Evolutionary conservation across 2,329 filamentous ascomycete species (phyloP).

Genomic region (Penicillium sp.): DNA sequence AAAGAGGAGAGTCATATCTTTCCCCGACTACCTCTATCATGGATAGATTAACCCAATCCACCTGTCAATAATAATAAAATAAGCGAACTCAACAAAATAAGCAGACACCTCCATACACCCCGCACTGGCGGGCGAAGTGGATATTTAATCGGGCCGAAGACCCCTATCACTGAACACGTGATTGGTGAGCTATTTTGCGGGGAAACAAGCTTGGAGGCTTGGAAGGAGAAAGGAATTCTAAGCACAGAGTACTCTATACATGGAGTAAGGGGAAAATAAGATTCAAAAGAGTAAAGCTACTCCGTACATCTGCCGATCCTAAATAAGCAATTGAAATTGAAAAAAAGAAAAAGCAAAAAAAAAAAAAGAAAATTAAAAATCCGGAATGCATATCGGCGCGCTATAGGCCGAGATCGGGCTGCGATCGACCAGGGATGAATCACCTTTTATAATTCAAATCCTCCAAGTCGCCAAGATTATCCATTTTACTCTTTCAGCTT

Average conservation of each 20-base stretch:
- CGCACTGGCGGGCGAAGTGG: neutral
- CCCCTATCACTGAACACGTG: neutral
- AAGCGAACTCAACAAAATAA: no score
- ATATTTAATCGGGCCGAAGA: neutral
- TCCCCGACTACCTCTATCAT: no score
- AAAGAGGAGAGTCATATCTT: no score
- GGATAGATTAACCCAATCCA: no score
- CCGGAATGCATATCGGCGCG: neutral
- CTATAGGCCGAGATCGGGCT: neutral
- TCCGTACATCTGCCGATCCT: neutral
- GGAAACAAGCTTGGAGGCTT: neutral
- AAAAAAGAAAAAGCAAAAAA: neutral
- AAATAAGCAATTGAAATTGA: neutral
- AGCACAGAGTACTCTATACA: neutral
- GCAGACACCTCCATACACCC: neutral
- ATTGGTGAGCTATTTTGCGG: neutral
- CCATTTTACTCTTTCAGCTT: neutral
- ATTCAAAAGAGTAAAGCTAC: neutral
- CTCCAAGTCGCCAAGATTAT: neutral
- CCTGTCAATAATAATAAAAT: no score
- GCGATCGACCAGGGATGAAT: neutral
- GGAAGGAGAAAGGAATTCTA: neutral
- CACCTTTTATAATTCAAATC: neutral
- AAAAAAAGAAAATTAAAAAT: neutral
- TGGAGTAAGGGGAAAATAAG: neutral